These are phyloP conservation scores for Blastobotrys malaysiensis DNA, from an alignment of 1,139 yeast species.

Conservation along the genomic window DNA sequence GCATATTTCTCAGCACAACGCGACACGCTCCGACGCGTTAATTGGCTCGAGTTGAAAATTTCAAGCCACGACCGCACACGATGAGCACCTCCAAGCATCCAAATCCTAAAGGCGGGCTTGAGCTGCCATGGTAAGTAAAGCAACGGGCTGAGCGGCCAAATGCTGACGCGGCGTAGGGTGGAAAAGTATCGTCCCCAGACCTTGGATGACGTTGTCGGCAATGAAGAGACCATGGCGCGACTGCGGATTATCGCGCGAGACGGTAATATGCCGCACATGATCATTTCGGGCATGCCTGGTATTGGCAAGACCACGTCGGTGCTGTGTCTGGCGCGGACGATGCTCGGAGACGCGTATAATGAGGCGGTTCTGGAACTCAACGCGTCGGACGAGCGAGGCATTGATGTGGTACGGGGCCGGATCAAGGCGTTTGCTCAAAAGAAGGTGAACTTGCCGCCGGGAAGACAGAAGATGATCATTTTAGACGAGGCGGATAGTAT, in stretches of 20 bases:
- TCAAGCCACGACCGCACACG: background rate
- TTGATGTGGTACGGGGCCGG: constrained; percentile 86
- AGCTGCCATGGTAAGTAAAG: constrained; percentile 24
- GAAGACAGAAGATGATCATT: constrained; percentile 81
- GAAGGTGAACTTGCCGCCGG: constrained; percentile 67
- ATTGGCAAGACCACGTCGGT: constrained; percentile 95
- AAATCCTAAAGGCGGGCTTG: constrained; percentile 15
- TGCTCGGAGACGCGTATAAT: constrained; percentile 61
- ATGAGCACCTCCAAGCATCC: background rate
- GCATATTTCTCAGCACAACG: background rate
- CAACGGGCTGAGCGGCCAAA: background rate
- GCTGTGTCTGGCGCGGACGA: constrained; percentile 80
- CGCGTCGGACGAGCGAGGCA: constrained; percentile 96
- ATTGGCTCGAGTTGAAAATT: background rate
- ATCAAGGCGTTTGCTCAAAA: constrained; percentile 96
- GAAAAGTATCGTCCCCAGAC: constrained; percentile 86
- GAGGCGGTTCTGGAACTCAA: constrained; percentile 90
- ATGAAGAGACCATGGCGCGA: constrained; percentile 82
- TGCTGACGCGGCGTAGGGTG: constrained; percentile 49
- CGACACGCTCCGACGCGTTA: background rate
- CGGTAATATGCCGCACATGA: constrained; percentile 96
- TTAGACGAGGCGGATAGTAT: constrained; percentile 96
- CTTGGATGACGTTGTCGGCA: constrained; percentile 86
- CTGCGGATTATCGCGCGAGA: constrained; percentile 78
- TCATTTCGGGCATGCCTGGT: constrained; percentile 92